Base-by-base conservation (phyloP, 106 monocot species). In the Cymbidium sinense region DNA sequence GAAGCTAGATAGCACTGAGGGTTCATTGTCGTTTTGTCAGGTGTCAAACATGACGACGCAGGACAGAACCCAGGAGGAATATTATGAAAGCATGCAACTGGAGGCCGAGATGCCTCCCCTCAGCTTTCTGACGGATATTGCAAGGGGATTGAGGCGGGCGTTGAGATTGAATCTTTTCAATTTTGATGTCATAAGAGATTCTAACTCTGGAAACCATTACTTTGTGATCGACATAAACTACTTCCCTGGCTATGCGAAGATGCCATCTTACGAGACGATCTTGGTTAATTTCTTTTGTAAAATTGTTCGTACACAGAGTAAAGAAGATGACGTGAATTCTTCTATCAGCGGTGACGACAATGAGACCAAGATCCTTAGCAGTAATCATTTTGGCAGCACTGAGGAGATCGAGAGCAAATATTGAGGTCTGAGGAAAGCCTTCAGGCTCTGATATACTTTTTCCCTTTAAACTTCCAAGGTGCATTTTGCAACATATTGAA, bases 221-320 rank as follows among this genome's bases (percentile, higher is more conserved):
- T 79, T 92, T n/a, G 79, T 89, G 2, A 89, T 92, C 12, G 89
- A 89, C 76, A 88, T 91, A 17, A 91, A 91, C 58, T 91, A 91
- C 82, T 91, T 91, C 77, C 91, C 88, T 5, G 91, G 91, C 20
- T 88, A 86, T 75, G 86, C 86, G 1, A 91, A 91, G 65, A 91
- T 91, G 91, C 91, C 88, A 20, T 65, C 35, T 7, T 91, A 91
- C 31, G 91, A 91, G 78, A 76, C 51, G 2, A 79, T 83, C 12
- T 70, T 91, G 69, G 82, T 82, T 13, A 86, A 86, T 27, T 91
- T 91, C 83, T 86, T 91, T 70, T 84, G 76, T 75, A 74, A 84
- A 20, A 41, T 91, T 34, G 79, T 88, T 52, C 64, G 20, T 21
- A 73, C 80, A 80, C 83, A 65, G 30, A 64, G 23, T 8, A 70